phyloP scores from a whole-genome alignment of 1,139 yeast species.

The Zygoascus meyerae region DNA sequence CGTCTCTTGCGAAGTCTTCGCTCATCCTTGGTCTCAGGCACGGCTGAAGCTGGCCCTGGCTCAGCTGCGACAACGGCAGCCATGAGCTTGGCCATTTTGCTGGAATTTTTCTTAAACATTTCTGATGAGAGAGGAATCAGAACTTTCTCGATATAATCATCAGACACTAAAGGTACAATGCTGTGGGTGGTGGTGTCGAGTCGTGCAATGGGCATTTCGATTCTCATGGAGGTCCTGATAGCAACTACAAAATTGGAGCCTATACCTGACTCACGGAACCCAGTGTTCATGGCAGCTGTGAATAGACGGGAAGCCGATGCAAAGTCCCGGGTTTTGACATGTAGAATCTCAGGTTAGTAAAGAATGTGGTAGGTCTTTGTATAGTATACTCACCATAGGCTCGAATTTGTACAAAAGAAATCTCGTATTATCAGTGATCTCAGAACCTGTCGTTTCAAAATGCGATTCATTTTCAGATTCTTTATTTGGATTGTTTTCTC shows the following conservation, averaged over 20 bases:
- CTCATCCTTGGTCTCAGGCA: constrained; percentile 47
- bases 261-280: constrained; percentile 82
- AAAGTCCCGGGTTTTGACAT: constrained; percentile 67
- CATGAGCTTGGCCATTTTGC: constrained; percentile 39
- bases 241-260: constrained; percentile 78
- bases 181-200: constrained; percentile 28
- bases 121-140: constrained; percentile 43
- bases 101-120: constrained; percentile 58
- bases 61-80: not conserved
- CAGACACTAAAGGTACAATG: constrained; percentile 42
- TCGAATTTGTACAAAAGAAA: constrained; percentile 71
- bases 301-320: constrained; percentile 56
- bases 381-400: constrained; percentile 42
- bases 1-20: constrained; percentile 51
- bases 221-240: constrained; percentile 60
- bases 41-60: constrained; percentile 11
- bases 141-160: constrained; percentile 44
- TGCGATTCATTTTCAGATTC: not conserved
- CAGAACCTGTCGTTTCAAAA: not conserved
- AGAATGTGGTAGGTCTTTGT: not conserved
- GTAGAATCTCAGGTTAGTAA: constrained; percentile 44
- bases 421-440: constrained; percentile 34
- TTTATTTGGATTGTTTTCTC: not conserved
- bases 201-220: constrained; percentile 71
- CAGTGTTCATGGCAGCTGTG: constrained; percentile 72